Evolutionary conservation across 2,329 filamentous ascomycete genomes (phyloP).

Genomic region (Aspergillus vadensis): DNA sequence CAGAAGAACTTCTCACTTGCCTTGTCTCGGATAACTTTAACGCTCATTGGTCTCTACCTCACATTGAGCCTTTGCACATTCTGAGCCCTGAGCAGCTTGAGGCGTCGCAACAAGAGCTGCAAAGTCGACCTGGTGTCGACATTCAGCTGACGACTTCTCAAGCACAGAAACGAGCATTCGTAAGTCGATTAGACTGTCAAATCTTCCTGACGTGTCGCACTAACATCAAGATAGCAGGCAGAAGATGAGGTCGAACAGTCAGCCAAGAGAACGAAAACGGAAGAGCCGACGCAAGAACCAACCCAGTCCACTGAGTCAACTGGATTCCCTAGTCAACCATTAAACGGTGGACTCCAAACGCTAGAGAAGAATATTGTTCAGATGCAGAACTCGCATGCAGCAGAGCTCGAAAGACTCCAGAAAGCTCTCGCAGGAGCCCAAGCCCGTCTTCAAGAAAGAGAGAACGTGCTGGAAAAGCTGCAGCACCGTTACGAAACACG

Average conservation of each 20-base stretch:
- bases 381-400: conserved; percentile 33
- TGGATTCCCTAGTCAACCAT: conserved; percentile 33
- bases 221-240: conserved; percentile 30
- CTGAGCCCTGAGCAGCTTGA: conserved; percentile 32
- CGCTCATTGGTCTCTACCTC: conserved; percentile 40
- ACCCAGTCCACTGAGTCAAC: conserved; percentile 42
- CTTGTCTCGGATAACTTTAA: conserved; percentile 40
- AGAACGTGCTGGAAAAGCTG: conserved; percentile 36
- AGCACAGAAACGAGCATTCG: conserved; percentile 35
- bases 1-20: conserved; percentile 38
- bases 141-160: conserved; percentile 1
- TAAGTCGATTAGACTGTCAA: conserved; percentile 22
- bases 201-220: background rate
- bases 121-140: conserved; percentile 2
- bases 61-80: conserved; percentile 42
- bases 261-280: conserved; percentile 44
- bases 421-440: conserved; percentile 28
- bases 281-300: conserved; percentile 33
- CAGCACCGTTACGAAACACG: conserved; percentile 50
- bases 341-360: conserved; percentile 31
- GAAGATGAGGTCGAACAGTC: conserved; percentile 32
- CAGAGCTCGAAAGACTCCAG: conserved; percentile 35
- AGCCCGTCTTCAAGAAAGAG: conserved; percentile 35
- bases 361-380: conserved; percentile 35
- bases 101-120: conserved; percentile 13